Base-by-base conservation (phyloP, 1,139 yeast genomes). In the Yamadazyma siamensis region DNA sequence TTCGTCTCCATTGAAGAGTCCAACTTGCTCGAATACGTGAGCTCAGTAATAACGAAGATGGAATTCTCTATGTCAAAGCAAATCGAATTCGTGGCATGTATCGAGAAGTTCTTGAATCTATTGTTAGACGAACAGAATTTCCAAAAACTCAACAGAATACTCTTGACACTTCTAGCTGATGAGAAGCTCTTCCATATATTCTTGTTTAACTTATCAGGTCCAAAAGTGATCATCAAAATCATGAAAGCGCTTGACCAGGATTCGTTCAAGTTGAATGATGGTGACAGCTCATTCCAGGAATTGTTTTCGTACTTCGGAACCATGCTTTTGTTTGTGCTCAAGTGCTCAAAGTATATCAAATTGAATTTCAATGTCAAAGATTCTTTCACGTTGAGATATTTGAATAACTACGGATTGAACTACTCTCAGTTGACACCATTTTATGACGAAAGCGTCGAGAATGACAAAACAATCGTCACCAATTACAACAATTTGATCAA, bases 261-360 rank as follows among this genome's bases (percentile, higher is more conserved):
- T 21, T 38, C 49, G 5, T 65, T 65, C 33, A 51, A 47, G 26
- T 48, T 53, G 16, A 71, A 61, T 25, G 71, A 67, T 27, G 80
- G 72, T 27, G 77, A 71, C 30, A 67, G 72, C 30, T 76, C 78
- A 45, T 75, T 75, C 44, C 91, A 81, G 49, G 91, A 83, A 21
- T 53, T 65, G n/a, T 83, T 78, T 47, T 65, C 84, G 1, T 78
- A 80, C 32, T 77, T 80, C 50, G 89, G 94, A 0, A 61, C 73
- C 12, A 55, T 77, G 2, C 46, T 80, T 15, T 52, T 80, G 24
- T 66, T 80, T 26, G 55, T 80, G 4, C 59, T 72, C 12, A 54
- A 69, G 17, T 59, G 70, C 15, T 80, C 71, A 44, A 59, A 68
- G 8, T 51, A 77, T 25, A 57, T 68, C 32, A 44, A 54, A 23